These are phyloP conservation scores for Omphalea diandra DNA, from an alignment of 441 rosid genomes.

Conservation along the genomic window DNA sequence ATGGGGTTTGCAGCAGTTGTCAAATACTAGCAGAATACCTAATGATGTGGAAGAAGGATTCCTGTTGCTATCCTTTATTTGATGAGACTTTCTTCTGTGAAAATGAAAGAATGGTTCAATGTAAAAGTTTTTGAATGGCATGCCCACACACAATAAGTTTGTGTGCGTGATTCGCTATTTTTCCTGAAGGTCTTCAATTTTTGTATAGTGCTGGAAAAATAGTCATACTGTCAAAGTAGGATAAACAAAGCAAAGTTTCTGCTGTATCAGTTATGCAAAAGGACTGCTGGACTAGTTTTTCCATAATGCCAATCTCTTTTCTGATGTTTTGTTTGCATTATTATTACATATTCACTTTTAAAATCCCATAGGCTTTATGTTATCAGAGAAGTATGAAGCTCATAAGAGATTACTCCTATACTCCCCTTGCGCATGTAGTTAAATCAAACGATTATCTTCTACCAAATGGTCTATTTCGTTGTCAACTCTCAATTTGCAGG, in stretches of 20 bases:
- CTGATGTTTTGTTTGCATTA: neutral
- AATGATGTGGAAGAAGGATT: constrained; percentile 1
- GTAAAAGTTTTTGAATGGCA: neutral
- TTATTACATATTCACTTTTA: constrained; percentile 2
- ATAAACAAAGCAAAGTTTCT: neutral
- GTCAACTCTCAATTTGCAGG: constrained; percentile 47
- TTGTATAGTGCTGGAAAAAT: neutral
- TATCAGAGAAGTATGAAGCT: neutral
- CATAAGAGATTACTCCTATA: neutral
- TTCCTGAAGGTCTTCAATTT: neutral
- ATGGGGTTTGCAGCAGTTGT: neutral
- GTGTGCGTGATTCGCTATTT: neutral
- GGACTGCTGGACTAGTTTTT: neutral
- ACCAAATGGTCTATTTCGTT: constrained; percentile 20
- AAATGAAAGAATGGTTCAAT: neutral
- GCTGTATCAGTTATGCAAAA: neutral
- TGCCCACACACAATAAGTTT: neutral
- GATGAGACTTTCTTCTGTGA: neutral
- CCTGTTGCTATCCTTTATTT: neutral
- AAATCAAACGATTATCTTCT: neutral
- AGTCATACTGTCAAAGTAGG: neutral
- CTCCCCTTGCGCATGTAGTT: neutral
- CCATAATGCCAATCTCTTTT: neutral
- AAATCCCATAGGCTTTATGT: neutral
- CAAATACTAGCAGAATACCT: neutral